Evolutionary conservation across 345 rosid species (phyloP), one percentile per base, ranked within the genome.

Genomic region (Pugionium cornutum): DNA sequence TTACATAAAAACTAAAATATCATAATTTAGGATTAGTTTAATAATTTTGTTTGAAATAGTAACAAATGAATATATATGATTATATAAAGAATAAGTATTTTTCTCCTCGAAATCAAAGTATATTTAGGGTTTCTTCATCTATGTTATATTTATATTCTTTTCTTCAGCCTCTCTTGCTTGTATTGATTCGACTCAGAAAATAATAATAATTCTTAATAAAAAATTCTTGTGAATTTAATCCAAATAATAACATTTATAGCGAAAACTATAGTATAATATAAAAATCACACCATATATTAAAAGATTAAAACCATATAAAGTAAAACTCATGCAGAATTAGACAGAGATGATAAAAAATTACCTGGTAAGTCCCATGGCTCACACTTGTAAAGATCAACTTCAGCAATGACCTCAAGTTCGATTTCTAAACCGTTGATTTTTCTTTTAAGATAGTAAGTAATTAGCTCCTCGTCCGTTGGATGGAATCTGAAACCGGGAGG

Each of bases 331-430:
- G 58, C 49, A 57, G 18, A 18, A 18, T 18, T 57, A 67, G 10
- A 25, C 1, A n/a, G 37, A 4, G 28, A 49, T 39, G 27, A 39
- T 40, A 25, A 5, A 6, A 39, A 5, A 27, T n/a, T 56, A 84
- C 95, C 95, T 36, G 95, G 91, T 53, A 88, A 84, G 62, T 88
- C 95, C 91, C 95, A 84, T 6, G 95, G 95, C 64, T 88, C 95
- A 68, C 89, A 88, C 74, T 88, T 86, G 78, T 86, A 88, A 60
- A 86, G 87, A 80, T 88, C 91, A 8, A 86, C 86, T 81, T 88
- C 95, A 29, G 89, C 88, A 50, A 88, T 88, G 68, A 88, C 69
- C 65, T 86, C 91, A 57, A 86, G 67, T 55, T 86, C 91, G 58
- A 88, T 82, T 76, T 80, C 80, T 11, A 79, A 77, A 35, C 89